These are phyloP conservation scores for Linnemannia hyalina DNA, from an alignment of 192 early-diverging fungal species.

Conservation along the genomic window DNA sequence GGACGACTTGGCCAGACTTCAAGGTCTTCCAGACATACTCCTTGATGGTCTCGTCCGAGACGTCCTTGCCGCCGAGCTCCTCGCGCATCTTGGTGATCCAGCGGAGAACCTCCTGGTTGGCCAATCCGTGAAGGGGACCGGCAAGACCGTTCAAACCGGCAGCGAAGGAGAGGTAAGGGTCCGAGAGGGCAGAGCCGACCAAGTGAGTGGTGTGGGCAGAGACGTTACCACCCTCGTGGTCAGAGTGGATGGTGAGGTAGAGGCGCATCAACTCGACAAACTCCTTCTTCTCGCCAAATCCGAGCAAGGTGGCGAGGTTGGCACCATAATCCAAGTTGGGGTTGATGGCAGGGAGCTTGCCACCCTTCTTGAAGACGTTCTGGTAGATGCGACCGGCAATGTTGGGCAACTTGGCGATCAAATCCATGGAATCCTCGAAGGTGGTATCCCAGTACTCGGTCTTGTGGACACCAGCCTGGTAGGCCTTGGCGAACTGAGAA, in stretches of 20 bases:
- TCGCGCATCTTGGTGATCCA: conserved; percentile 96
- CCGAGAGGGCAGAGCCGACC: conserved; percentile 97
- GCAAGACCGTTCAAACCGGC: conserved; percentile 98
- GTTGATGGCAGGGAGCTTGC: conserved; percentile 91
- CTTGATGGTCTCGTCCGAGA: conserved; percentile 94
- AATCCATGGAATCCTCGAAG: conserved; percentile 97
- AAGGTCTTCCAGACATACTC: conserved; percentile 97
- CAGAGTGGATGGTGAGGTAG: conserved; percentile 99
- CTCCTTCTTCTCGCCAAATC: conserved; percentile 87
- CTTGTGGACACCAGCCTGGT: conserved; percentile 93
- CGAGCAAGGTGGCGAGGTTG: conserved; percentile 96
- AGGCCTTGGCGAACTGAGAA: conserved; percentile 96
- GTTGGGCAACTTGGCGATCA: conserved; percentile 97
- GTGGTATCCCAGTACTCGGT: conserved; percentile 96
- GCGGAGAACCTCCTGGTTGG: conserved; percentile 99
- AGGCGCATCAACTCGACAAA: conserved; percentile 99
- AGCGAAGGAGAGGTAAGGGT: conserved; percentile 98
- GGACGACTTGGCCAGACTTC: conserved; percentile 96
- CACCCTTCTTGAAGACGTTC: conserved; percentile 96
- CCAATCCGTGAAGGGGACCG: conserved; percentile 99
- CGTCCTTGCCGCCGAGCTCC: conserved; percentile 83
- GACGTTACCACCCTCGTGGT: conserved; percentile 99
- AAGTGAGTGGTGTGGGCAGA: conserved; percentile 94
- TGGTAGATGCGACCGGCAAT: conserved; percentile 99
- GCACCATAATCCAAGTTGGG: conserved; percentile 92